Base-by-base conservation (phyloP, 441 rosid genomes). In the Melastoma candidum region DNA sequence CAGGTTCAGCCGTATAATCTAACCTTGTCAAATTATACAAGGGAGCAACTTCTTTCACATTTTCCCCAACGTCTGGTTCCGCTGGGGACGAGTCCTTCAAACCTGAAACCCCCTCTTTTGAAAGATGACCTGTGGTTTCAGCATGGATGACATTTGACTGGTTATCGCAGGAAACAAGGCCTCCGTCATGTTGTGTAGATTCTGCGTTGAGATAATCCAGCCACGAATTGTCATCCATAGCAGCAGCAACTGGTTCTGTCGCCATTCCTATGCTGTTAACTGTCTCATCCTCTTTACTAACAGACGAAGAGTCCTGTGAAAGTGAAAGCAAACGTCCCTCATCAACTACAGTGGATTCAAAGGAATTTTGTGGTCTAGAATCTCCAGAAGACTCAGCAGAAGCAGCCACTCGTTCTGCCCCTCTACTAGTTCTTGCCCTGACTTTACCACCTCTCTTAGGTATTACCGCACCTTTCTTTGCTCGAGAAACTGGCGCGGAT, bases 401-500 rank as follows among this genome's bases (percentile, higher is more conserved):
- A 71, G 45, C 60, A 49, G 75, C 65, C 53, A 44, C 49, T 17
- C 67, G 29, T 64, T 76, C 77, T 48, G 70, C 53, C 59, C 59
- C 78, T 73, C 68, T 78, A 71, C 60, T 69, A 45, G 57, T 60
- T 66, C 84, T 85, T 48, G 77, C 67, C 51, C 65, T 72, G 68
- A 53, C 41, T 71, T 58, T 78, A 14, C 74, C 68, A 64, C 53
- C 74, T 73, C 68, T 78, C 66, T 81, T 89, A n/a, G 88, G 88
- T 22, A 79, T 80, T 57, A 71, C 59, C 71, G 84, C 86, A 49
- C 80, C 63, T 76, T 84, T 92, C 75, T 81, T 92, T 6, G 72
- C 70, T 64, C 74, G 82, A 64, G 90, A 63, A 49, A 64, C 51
- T 24, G 77, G 58, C 73, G 70, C 88, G 51, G 44, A 66, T 67